phyloP scores from a whole-genome alignment of 2,329 filamentous ascomycete genomes.

The Stemphylium vesicarium region DNA sequence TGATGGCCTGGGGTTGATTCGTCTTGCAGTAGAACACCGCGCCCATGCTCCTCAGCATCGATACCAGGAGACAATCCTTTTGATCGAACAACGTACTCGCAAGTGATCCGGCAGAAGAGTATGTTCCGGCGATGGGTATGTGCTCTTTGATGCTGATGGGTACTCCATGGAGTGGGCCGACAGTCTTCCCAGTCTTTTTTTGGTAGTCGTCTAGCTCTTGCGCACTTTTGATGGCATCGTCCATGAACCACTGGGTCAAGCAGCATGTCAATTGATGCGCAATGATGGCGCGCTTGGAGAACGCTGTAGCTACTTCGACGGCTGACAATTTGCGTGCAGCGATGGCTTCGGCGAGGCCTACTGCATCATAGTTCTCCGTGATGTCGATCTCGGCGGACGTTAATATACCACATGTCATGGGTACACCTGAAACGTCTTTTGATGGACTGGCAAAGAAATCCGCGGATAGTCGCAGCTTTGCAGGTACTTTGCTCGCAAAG shows the following conservation, averaged over 20 bases:
- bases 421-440: constrained; percentile 26
- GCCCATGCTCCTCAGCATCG: constrained; percentile 59
- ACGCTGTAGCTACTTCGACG: constrained; percentile 46
- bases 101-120: constrained; percentile 62
- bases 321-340: constrained; percentile 46
- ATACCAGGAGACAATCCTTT: constrained; percentile 63
- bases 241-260: constrained; percentile 31
- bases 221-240: constrained; percentile 24
- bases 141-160: constrained; percentile 62
- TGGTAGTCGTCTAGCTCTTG: constrained; percentile 53
- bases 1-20: constrained; percentile 58
- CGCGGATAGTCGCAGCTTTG: constrained; percentile 15
- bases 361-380: constrained; percentile 56
- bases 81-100: constrained; percentile 54
- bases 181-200: constrained; percentile 25
- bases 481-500: constrained; percentile 23
- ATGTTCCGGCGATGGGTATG: constrained; percentile 57
- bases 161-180: constrained; percentile 55
- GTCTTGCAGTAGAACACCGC: constrained; percentile 61
- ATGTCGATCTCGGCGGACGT: constrained; percentile 56
- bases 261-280: constrained; percentile 26
- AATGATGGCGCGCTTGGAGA: constrained; percentile 28
- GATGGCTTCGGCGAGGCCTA: constrained; percentile 51
- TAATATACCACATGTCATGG: constrained; percentile 52
- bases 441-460: constrained; percentile 20